These are phyloP conservation scores for Fusarium sp. DNA, from an alignment of 2,329 filamentous ascomycete species.

Conservation along the genomic window DNA sequence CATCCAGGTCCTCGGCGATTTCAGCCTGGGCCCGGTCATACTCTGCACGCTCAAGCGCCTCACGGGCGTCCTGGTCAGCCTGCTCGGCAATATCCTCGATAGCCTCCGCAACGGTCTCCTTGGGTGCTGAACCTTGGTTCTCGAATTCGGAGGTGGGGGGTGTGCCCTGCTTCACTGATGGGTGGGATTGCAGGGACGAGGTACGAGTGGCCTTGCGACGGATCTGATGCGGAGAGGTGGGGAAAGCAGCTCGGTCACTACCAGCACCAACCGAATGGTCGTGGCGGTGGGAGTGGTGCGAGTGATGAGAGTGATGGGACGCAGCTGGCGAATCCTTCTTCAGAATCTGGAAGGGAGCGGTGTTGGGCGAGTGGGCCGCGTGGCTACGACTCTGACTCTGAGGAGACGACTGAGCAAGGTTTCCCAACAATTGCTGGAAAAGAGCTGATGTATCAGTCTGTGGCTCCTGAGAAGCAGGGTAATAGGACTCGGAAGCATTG, in stretches of 20 bases:
- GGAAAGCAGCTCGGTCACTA: conserved; percentile 60
- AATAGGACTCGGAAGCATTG: conserved; percentile 48
- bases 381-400: conserved; percentile 58
- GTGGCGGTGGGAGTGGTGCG: conserved; percentile 53
- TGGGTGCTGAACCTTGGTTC: conserved; percentile 59
- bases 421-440: conserved; percentile 58
- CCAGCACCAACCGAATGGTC: conserved; percentile 57
- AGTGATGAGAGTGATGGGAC: conserved; percentile 57
- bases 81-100: conserved; percentile 74
- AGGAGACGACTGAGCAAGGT: conserved; percentile 58
- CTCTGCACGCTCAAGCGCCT: conserved; percentile 73
- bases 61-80: conserved; percentile 70
- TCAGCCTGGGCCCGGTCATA: conserved; percentile 64
- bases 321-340: conserved; percentile 65
- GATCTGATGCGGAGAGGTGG: conserved; percentile 62
- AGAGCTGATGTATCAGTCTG: conserved; percentile 55
- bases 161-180: conserved; percentile 49
- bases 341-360: conserved; percentile 62
- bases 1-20: conserved; percentile 62
- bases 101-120: conserved; percentile 80
- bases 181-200: conserved; percentile 52
- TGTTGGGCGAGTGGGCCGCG: conserved; percentile 42
- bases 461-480: conserved; percentile 56
- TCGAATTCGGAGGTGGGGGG: conserved; percentile 53
- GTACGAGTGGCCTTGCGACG: conserved; percentile 57